Conservation (phyloP, 345 rosid species). For the Clausena lansium region DNA sequence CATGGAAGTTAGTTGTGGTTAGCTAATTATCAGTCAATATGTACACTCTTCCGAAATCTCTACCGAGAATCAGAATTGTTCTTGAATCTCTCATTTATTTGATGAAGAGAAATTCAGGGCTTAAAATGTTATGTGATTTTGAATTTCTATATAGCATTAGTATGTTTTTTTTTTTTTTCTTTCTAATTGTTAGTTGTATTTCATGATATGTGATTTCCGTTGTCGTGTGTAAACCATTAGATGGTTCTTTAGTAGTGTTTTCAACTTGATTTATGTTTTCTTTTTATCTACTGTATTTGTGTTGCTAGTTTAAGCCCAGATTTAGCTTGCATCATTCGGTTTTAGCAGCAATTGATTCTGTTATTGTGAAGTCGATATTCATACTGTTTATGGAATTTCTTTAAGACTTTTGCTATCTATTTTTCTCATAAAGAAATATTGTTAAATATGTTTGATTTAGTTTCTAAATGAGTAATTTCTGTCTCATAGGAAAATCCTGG, state of each 20-base stretch:
- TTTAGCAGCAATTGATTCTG: background rate
- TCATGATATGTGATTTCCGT: background rate
- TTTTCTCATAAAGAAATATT: background rate
- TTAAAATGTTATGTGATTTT: background rate
- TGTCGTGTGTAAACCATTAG: too few species aligned
- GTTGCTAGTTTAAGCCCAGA: background rate
- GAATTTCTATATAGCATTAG: background rate
- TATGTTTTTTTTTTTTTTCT: background rate
- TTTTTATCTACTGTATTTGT: background rate
- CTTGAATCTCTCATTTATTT: too few species aligned
- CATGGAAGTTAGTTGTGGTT: background rate
- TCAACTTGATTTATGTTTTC: background rate
- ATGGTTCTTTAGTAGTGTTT: background rate
- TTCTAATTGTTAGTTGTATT: background rate
- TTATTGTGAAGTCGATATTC: background rate
- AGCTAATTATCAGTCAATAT: background rate
- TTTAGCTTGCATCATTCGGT: background rate
- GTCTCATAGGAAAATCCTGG: constrained; percentile 35
- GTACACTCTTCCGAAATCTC: background rate
- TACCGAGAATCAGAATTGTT: background rate
- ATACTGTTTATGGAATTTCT: background rate
- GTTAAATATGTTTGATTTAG: background rate
- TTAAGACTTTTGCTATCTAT: background rate
- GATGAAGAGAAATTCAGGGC: background rate
- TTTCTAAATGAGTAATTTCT: background rate